phyloP scores from a whole-genome alignment of 139 green algal species.

The Ettlia oleoabundans region DNA sequence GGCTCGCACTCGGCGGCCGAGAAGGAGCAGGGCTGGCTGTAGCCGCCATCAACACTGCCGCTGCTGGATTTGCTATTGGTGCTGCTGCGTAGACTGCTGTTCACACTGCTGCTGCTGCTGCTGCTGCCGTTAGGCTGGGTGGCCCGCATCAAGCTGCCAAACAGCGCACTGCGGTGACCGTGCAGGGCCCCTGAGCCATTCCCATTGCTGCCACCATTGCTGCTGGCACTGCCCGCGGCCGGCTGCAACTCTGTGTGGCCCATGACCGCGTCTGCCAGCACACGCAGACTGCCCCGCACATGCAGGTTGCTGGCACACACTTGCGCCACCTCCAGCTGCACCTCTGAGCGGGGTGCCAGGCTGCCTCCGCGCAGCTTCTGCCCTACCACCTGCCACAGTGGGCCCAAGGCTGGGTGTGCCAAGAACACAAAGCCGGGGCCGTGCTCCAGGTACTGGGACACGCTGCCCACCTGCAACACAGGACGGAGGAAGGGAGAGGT shows the following conservation, averaged over 20 bases:
- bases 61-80: not conserved
- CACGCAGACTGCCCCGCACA: slow-evolving; percentile 76
- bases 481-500: not conserved
- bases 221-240: not conserved
- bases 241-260: slow-evolving; percentile 50
- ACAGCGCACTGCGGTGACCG: not conserved
- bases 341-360: slow-evolving; percentile 65
- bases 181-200: not conserved
- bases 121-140: not conserved
- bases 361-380: slow-evolving; percentile 92
- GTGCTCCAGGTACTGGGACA: slow-evolving; percentile 75
- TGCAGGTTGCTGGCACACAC: slow-evolving; percentile 31
- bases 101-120: not conserved
- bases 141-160: not conserved
- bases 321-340: slow-evolving; percentile 86
- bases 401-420: slow-evolving; percentile 91
- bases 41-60: not conserved
- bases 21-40: slow-evolving; percentile 28
- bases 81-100: not conserved
- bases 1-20: not conserved
- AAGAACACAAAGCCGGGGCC: slow-evolving; percentile 92
- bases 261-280: slow-evolving; percentile 61
- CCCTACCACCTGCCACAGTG: slow-evolving; percentile 95
- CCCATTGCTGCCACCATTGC: not conserved
- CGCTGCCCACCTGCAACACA: slow-evolving; percentile 51